Percentiles rank a stretch among this genome's conserved stretches.
Evolutionary conservation across 495 filamentous ascomycete species (phyloP).

Genomic region (Lindgomyces ingoldianus): DNA sequence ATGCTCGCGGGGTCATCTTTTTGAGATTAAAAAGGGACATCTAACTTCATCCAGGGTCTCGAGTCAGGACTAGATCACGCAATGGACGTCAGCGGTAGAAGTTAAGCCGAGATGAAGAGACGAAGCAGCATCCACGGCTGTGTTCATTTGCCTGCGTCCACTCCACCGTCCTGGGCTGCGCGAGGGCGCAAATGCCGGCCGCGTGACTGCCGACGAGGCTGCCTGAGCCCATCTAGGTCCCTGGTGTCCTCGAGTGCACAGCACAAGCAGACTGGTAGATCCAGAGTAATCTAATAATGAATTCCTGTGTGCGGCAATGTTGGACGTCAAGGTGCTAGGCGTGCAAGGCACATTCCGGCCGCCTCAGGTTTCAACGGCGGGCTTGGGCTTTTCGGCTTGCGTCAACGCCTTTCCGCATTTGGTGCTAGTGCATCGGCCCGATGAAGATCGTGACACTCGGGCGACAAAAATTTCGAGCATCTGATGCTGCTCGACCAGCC

Average conservation of each 20-base stretch:
- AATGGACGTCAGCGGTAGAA: background rate
- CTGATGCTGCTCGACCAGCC: no score
- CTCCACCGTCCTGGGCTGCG: no score
- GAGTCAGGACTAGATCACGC: slow-evolving; percentile 9
- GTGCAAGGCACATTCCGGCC: background rate
- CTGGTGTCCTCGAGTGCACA: no score
- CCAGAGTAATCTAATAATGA: no score
- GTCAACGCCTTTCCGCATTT: background rate
- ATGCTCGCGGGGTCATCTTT: background rate
- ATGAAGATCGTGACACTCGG: slow-evolving; percentile 13
- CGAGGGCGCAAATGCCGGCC: no score
- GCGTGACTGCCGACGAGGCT: background rate
- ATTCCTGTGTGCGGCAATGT: no score
- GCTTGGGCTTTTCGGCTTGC: no score
- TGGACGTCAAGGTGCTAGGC: no score
- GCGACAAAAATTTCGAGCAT: background rate
- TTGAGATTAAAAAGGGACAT: background rate
- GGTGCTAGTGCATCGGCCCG: slow-evolving; percentile 12
- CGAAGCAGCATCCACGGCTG: background rate
- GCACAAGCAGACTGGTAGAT: no score
- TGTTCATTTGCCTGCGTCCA: background rate
- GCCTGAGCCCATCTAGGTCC: no score
- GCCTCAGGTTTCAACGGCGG: background rate
- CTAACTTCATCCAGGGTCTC: background rate
- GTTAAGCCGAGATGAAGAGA: background rate